Conservation (phyloP, 2,329 filamentous ascomycete species). For the Alternaria sp. region DNA sequence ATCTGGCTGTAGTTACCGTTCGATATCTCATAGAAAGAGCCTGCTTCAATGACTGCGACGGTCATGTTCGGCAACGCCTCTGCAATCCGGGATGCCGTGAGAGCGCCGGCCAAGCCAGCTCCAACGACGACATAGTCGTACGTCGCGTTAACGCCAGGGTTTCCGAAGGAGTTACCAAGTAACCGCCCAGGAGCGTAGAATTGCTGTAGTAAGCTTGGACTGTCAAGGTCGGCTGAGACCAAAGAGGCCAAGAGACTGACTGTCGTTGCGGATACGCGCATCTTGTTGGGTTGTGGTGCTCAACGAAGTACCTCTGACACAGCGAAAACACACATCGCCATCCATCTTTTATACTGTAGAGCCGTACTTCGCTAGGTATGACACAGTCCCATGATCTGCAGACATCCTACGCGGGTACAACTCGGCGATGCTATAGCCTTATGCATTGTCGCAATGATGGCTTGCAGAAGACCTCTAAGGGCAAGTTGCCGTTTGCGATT, state of each 20-base stretch:
- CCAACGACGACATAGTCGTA: slow-evolving; percentile 38
- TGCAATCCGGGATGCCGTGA: slow-evolving; percentile 26
- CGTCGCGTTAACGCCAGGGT: slow-evolving; percentile 28
- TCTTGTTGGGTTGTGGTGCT: neutral
- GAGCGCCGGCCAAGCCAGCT: slow-evolving; percentile 31
- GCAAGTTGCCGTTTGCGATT: neutral
- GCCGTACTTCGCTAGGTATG: neutral
- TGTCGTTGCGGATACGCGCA: neutral
- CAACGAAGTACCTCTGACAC: neutral
- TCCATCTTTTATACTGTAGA: neutral
- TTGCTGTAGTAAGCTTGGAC: slow-evolving; percentile 7
- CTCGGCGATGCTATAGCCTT: neutral
- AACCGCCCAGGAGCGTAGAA: slow-evolving; percentile 14
- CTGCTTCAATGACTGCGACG: slow-evolving; percentile 37
- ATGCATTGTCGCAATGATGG: neutral
- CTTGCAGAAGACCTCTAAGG: slow-evolving; percentile 3
- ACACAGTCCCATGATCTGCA: neutral
- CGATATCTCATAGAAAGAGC: slow-evolving; percentile 33
- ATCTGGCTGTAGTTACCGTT: slow-evolving; percentile 29
- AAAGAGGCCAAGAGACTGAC: neutral
- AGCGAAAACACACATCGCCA: neutral
- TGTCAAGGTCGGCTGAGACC: slow-evolving; percentile 4
- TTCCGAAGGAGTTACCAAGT: slow-evolving; percentile 21
- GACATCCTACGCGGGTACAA: neutral
- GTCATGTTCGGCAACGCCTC: slow-evolving; percentile 9